phyloP scores from a whole-genome alignment of 306 rosid genomes.

The Psophocarpus tetragonolobus region DNA sequence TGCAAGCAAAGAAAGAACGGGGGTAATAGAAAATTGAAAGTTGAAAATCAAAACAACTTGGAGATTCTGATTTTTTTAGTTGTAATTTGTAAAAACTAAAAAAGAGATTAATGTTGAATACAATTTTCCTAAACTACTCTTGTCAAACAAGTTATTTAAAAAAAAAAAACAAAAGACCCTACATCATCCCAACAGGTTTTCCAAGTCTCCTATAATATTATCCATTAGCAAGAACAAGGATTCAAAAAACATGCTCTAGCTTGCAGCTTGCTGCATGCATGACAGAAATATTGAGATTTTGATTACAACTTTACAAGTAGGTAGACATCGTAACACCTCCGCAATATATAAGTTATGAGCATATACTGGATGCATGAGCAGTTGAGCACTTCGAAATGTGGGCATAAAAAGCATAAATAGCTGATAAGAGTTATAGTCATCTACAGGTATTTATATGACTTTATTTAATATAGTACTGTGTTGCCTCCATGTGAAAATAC shows the following conservation, averaged over 20 bases:
- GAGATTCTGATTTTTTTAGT: background rate
- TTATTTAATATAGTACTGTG: background rate
- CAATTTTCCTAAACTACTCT: background rate
- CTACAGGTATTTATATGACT: background rate
- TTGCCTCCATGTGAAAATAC: background rate
- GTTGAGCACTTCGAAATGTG: background rate
- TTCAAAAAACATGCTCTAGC: background rate
- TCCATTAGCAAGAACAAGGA: background rate
- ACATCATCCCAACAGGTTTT: conserved; percentile 18
- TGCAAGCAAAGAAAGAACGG: background rate
- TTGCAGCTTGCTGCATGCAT: background rate
- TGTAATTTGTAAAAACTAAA: background rate
- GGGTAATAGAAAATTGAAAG: background rate
- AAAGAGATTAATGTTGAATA: background rate
- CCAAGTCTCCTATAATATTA: conserved; percentile 14
- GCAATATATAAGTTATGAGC: conserved; percentile 8
- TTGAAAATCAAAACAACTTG: background rate
- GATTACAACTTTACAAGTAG: background rate
- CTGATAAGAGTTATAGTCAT: background rate
- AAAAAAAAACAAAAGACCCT: background rate
- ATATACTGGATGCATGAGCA: conserved; percentile 1
- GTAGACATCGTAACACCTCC: background rate
- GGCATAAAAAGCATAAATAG: background rate
- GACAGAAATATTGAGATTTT: background rate
- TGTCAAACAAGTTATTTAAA: background rate